phyloP scores from a whole-genome alignment of 441 rosid genomes.

The Mallotus repandus region DNA sequence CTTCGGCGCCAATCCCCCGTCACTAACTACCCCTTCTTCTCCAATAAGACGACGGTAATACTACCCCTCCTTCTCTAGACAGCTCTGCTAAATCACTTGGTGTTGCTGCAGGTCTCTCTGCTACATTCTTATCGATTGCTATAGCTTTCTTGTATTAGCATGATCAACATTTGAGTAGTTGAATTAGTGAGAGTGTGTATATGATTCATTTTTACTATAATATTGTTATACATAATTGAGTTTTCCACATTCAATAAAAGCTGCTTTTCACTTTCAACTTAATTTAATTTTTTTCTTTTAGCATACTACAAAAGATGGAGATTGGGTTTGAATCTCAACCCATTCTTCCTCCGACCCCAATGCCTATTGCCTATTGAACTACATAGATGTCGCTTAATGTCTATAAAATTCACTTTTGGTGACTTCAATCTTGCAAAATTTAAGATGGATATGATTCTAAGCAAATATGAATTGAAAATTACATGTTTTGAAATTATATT shows the following conservation, averaged over 20 bases:
- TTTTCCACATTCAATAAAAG: constrained; percentile 18
- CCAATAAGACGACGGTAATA: constrained; percentile 18
- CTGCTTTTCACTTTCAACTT: constrained; percentile 13
- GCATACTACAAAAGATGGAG: too few species aligned
- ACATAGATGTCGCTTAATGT: too few species aligned
- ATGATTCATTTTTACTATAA: constrained; percentile 25
- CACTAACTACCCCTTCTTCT: constrained; percentile 24
- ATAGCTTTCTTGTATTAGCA: constrained; percentile 35
- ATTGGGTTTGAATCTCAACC: too few species aligned
- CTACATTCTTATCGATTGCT: constrained; percentile 26
- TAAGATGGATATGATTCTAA: too few species aligned
- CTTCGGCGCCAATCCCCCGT: not conserved
- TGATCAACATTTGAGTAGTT: not conserved
- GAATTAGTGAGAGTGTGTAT: not conserved
- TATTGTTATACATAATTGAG: constrained; percentile 18
- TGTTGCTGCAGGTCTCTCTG: constrained; percentile 22
- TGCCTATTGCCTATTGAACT: too few species aligned
- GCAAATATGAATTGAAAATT: too few species aligned
- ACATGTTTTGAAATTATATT: too few species aligned
- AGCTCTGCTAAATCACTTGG: constrained; percentile 39
- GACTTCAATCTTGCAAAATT: too few species aligned
- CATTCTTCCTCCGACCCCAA: too few species aligned
- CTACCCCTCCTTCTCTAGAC: constrained; percentile 36
- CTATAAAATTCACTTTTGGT: too few species aligned
- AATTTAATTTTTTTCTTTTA: too few species aligned